Base-by-base conservation (phyloP, 78 protist species). In the Goniomonas avonlea region DNA sequence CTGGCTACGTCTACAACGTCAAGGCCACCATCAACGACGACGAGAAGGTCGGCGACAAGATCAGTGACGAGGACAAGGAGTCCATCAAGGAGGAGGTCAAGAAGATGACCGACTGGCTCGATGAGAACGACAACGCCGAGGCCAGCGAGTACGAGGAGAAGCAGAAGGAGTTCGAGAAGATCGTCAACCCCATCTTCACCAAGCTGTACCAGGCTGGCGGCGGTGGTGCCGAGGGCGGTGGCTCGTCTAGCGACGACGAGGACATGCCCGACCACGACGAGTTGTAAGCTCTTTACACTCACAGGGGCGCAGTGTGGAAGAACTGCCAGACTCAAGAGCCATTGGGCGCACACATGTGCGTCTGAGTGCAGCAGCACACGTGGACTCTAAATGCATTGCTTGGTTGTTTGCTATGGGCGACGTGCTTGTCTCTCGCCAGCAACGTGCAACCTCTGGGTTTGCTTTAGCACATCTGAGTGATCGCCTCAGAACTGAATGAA, bases 91-190 rank as follows among this genome's bases (percentile, higher is more conserved):
- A 79, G 23, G 95, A 91, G 31, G 87, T 90, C 69, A 80, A 61
- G 65, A 11, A 17, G 15, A 53, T 53, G 18, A 48, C 90, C 69
- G 84, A 69, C 45, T 98, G 97, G 97, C 82, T 98, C 47, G 98
- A 91, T 47, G 87, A 81, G 82, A 86, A 94, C 92, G 81, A 35
- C 48, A 70, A 71, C 17, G 89, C 92, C 15, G 91, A 80, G 21
- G 89, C 86, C 74, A 98, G 94, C 31, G 99, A 95, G 59, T 85
- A 80, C 65, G 96, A 94, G 40, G 97, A 88, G 74, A 82, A 90
- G 86, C 90, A 84, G 80, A 85, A 92, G 89, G 90, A 69, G 69
- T 82, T 98, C 25, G 95, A 96, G 86, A 58, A 59, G 43, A 61
- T 85, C 5, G 85, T 71, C 86, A 83, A 93, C 71, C 99, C 99